A percentile compares a stretch with the other conserved stretches of the same genome.
Evolutionary conservation across 148 eudicot genomes (phyloP).

Genomic region (Amaranthus palmeri): DNA sequence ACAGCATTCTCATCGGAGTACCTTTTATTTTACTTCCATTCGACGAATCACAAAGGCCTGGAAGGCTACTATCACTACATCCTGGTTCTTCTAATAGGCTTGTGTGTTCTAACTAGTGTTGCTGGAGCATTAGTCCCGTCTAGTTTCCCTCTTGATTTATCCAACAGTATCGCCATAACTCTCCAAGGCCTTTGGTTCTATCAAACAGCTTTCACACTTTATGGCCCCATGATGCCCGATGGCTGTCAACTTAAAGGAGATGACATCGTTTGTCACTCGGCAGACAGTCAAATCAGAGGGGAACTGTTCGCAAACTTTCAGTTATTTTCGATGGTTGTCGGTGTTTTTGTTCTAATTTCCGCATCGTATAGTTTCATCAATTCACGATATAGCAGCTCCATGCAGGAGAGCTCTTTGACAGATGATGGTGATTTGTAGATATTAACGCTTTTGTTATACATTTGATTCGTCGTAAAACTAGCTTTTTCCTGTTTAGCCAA

Average conservation of each 20-base stretch:
- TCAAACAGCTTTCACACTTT: slow-evolving; percentile 85
- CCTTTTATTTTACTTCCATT: slow-evolving; percentile 81
- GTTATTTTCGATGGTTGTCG: slow-evolving; percentile 53
- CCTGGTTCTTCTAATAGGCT: slow-evolving; percentile 68
- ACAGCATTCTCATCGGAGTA: slow-evolving; percentile 88
- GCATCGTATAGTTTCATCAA: slow-evolving; percentile 43
- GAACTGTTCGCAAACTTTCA: slow-evolving; percentile 80
- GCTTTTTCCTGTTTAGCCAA: no score
- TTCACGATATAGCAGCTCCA: slow-evolving; percentile 34
- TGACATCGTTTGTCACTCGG: slow-evolving; percentile 46
- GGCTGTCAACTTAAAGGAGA: slow-evolving; percentile 58
- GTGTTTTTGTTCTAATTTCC: slow-evolving; percentile 38
- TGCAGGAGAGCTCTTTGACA: slow-evolving; percentile 7
- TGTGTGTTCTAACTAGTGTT: slow-evolving; percentile 53
- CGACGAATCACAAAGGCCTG: slow-evolving; percentile 81
- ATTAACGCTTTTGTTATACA: not conserved
- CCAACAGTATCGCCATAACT: slow-evolving; percentile 60
- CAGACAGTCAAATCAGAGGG: slow-evolving; percentile 45
- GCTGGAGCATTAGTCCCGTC: slow-evolving; percentile 66
- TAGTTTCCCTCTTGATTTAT: slow-evolving; percentile 71
- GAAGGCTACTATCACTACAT: slow-evolving; percentile 90
- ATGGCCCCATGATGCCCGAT: slow-evolving; percentile 85
- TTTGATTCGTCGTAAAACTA: no score
- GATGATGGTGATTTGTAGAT: slow-evolving; percentile 23
- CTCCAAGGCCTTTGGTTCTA: slow-evolving; percentile 98